Conservation (phyloP, 257 asterid genomes). For the Salvia miltiorrhiza region DNA sequence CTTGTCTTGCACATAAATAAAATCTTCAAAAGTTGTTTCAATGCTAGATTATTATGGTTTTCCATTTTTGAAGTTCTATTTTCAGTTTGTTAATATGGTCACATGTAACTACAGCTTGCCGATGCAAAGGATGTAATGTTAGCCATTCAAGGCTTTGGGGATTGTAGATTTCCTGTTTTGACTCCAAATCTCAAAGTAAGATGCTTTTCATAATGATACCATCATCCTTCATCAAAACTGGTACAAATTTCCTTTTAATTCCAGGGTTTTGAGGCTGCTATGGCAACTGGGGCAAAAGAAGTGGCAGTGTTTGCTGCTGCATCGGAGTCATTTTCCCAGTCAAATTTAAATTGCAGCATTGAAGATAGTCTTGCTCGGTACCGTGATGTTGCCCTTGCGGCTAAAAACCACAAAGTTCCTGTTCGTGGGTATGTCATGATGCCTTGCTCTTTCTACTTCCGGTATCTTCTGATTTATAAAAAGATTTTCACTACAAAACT, state of each 20-base stretch:
- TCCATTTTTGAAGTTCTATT: constrained; percentile 10
- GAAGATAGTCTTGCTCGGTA: constrained; percentile 76
- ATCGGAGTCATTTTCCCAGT: constrained; percentile 80
- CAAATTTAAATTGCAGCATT: constrained; percentile 82
- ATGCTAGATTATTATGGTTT: constrained; percentile 10
- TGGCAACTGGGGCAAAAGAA: constrained; percentile 84
- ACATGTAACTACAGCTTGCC: constrained; percentile 59
- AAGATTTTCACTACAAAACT: not conserved
- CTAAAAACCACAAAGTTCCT: constrained; percentile 57
- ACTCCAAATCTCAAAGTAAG: constrained; percentile 85
- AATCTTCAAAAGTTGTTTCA: too few relatives aligned
- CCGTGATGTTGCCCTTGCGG: constrained; percentile 74
- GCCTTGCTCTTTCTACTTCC: not conserved
- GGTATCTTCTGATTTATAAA: not conserved
- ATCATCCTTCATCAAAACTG: not conserved
- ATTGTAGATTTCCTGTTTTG: constrained; percentile 73
- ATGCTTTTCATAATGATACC: constrained; percentile 1
- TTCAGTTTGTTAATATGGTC: constrained; percentile 10
- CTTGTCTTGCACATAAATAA: not conserved
- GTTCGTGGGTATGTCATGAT: constrained; percentile 72
- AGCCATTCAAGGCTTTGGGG: constrained; percentile 57
- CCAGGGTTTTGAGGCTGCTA: constrained; percentile 90
- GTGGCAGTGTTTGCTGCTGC: constrained; percentile 96
- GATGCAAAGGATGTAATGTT: constrained; percentile 80
- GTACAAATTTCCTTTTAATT: not conserved